Evolutionary conservation across 345 rosid species (phyloP).

Genomic region (Melastoma malabathricum): DNA sequence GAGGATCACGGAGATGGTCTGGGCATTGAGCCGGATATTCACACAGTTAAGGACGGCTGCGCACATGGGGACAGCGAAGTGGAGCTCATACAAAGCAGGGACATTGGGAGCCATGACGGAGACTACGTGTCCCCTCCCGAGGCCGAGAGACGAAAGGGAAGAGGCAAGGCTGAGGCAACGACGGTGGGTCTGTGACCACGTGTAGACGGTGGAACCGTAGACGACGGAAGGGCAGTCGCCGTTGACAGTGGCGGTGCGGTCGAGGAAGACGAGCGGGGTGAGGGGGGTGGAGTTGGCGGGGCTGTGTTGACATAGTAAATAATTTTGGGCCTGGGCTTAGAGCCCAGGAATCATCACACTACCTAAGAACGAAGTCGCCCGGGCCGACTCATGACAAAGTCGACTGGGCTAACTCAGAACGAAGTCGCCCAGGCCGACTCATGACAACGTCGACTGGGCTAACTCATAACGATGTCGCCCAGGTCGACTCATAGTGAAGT

Average conservation of each 20-base stretch:
- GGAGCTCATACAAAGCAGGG: slow-evolving; percentile 91
- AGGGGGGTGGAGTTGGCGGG: slow-evolving; percentile 21
- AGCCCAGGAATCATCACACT: no score
- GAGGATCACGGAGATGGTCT: slow-evolving; percentile 52
- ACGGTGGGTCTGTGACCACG: slow-evolving; percentile 68
- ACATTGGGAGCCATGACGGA: slow-evolving; percentile 61
- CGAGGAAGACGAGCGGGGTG: slow-evolving; percentile 19
- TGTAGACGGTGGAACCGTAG: slow-evolving; percentile 59
- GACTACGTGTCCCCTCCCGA: slow-evolving; percentile 45
- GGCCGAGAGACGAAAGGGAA: slow-evolving; percentile 37
- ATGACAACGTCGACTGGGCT: no score
- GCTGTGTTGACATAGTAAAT: no score
- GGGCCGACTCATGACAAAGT: no score
- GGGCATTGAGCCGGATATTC: slow-evolving; percentile 79
- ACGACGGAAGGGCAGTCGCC: no score
- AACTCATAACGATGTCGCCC: no score
- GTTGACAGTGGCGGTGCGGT: no score
- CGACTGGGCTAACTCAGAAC: no score
- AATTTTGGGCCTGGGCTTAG: no score
- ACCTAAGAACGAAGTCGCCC: no score
- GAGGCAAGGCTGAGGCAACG: slow-evolving; percentile 74
- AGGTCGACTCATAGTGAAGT: no score
- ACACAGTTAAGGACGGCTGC: slow-evolving; percentile 68
- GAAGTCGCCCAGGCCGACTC: no score
- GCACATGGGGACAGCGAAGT: slow-evolving; percentile 67